A percentile compares a stretch with the other conserved stretches of the same genome.
Evolutionary conservation across 139 green algal genomes (phyloP).

Genomic region (Zygnema cylindricum): DNA sequence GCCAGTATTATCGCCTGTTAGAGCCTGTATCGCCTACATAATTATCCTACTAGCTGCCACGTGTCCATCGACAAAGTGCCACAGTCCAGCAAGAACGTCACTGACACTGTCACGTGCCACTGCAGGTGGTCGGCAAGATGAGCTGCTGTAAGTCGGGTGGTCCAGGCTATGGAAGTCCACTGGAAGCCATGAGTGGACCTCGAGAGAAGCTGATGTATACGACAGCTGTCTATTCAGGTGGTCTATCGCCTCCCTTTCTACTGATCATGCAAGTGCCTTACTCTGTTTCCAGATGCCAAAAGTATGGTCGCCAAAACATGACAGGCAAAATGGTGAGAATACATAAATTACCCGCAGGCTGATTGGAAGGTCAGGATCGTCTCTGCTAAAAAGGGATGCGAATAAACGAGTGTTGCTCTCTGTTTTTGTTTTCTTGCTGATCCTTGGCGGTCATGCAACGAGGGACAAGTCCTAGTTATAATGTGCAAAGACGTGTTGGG

Average conservation of each 20-base stretch:
- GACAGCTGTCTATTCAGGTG: conserved; percentile 48
- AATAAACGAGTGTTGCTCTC: not conserved
- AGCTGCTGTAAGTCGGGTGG: conserved; percentile 29
- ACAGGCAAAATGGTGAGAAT: not conserved
- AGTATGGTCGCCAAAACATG: not conserved
- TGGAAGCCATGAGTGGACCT: conserved; percentile 67
- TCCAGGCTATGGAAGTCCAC: conserved; percentile 64
- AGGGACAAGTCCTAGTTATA: no score
- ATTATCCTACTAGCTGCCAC: no score
- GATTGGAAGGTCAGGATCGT: not conserved
- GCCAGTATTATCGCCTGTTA: no score
- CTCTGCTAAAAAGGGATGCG: not conserved
- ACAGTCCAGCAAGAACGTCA: no score
- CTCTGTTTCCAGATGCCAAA: not conserved
- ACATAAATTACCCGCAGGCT: not conserved
- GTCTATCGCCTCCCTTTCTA: not conserved
- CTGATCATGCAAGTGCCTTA: not conserved
- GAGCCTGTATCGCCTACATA: no score
- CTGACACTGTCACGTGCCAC: no score
- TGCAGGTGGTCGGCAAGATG: no score
- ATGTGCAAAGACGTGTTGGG: no score
- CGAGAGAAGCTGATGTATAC: conserved; percentile 79
- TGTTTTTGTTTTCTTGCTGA: not conserved
- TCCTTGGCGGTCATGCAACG: no score
- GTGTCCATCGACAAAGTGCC: no score